These are phyloP conservation scores for Dionaea muscipula DNA, from an alignment of 179 eudicot species.

Conservation along the genomic window DNA sequence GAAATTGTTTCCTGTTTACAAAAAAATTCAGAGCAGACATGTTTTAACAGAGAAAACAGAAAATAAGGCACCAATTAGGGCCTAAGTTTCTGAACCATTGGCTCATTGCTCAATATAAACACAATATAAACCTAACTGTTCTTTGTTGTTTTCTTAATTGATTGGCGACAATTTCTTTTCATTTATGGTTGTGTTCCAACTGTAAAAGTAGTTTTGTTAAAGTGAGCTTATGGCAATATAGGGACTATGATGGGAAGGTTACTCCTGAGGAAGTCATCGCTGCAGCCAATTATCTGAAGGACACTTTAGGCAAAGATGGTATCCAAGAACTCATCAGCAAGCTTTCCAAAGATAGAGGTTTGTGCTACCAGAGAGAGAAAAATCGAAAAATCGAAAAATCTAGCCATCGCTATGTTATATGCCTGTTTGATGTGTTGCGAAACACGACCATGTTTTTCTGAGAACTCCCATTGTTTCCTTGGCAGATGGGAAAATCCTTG, in stretches of 20 bases:
- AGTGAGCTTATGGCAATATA: slow-evolving; percentile 12
- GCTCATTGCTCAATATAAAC: too few species aligned
- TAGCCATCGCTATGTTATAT: not conserved
- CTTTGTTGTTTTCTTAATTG: not conserved
- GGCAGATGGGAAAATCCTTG: slow-evolving; percentile 87
- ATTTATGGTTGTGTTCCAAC: not conserved
- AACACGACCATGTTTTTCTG: not conserved
- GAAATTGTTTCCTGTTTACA: too few species aligned
- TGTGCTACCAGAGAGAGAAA: slow-evolving; percentile 3
- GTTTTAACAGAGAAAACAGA: too few species aligned
- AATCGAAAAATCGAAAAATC: too few species aligned
- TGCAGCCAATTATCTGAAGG: slow-evolving; percentile 79
- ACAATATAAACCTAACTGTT: too few species aligned
- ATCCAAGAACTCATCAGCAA: slow-evolving; percentile 81
- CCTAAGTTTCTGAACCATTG: too few species aligned
- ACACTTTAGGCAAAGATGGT: slow-evolving; percentile 79
- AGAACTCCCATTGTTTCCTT: not conserved
- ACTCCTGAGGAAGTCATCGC: slow-evolving; percentile 93
- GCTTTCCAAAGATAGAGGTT: slow-evolving; percentile 90
- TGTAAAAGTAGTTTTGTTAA: not conserved
- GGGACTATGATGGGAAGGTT: slow-evolving; percentile 96
- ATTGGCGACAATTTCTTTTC: not conserved
- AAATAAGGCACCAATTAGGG: too few species aligned
- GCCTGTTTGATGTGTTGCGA: not conserved
- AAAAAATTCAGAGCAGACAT: too few species aligned